Base-by-base conservation (phyloP, 805 yeast genomes). In the Spencermartinsiella europaea region DNA sequence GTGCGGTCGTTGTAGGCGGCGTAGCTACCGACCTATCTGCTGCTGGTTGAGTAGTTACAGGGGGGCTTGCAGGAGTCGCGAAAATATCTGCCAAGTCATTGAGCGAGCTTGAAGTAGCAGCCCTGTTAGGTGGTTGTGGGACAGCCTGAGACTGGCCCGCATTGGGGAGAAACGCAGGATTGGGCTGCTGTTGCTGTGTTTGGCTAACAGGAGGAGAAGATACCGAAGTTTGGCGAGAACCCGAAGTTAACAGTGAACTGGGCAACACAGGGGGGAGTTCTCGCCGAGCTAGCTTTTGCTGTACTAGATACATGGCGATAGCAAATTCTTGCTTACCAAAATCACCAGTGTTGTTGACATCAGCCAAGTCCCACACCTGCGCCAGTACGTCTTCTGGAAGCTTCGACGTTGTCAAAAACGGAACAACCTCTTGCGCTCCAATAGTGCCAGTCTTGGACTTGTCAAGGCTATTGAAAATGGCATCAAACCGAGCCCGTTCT, bases 281-380 rank as follows among this genome's bases (percentile, higher is more conserved):
- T 33, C 71, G 72, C 16, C 98, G 98, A 1, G 85, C 75, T 48
- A 90, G 72, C 58, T 78, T 83, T 65, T 83, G 85, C 66, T 89
- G 95, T 5, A 93, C 93, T 54, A 93, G 75, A 62, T 83, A 91
- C 87, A 93, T 83, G 15, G 98, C 97, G 60, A 93, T 83, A 2
- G 95, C 81, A 64, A 93, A 93, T 64, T 93, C 99, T 53, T 79
- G 73, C 58, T 76, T 79, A 41, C 86, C 75, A 60, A 93, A 88
- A 36, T 75, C 75, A 21, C 96, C 97, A 38, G 85, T 79, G 64
- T 88, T 88, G 55, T 86, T 84, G 51, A 88, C 75, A 63, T 93
- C 97, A 7, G 98, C 80, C 55, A 93, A 73, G 66, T 93, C 99
- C 99, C 99, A 93, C 37, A 91, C 81, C 21, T 79, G 69, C 15